phyloP scores from a whole-genome alignment of 805 yeast species.

The Saturnispora gosingensis region DNA sequence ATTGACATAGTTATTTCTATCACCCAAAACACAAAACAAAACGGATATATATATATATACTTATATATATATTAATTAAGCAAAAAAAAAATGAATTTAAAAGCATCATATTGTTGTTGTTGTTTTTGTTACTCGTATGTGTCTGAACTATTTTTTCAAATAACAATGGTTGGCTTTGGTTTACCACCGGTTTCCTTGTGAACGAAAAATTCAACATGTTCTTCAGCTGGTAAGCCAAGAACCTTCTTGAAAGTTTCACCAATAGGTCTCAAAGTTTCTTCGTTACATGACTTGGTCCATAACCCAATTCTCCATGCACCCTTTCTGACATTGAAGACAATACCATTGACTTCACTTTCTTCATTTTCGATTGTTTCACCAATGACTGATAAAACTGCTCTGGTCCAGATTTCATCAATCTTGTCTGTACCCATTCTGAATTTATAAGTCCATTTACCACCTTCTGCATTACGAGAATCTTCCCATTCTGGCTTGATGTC shows the following conservation, averaged over 20 bases:
- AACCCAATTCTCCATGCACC: constrained; percentile 76
- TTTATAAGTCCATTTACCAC: constrained; percentile 90
- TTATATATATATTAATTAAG: background rate
- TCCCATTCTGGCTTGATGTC: constrained; percentile 99
- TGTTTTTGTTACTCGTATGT: background rate
- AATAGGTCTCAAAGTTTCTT: constrained; percentile 52
- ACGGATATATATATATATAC: background rate
- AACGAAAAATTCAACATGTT: constrained; percentile 69
- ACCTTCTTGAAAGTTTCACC: constrained; percentile 86
- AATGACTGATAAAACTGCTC: constrained; percentile 78
- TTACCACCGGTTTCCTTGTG: constrained; percentile 41
- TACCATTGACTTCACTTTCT: constrained; percentile 86
- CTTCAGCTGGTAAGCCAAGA: constrained; percentile 63
- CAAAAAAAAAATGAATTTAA: background rate
- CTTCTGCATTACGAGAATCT: constrained; percentile 74
- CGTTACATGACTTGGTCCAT: constrained; percentile 84
- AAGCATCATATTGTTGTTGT: background rate
- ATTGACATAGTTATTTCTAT: background rate
- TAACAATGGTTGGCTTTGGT: constrained; percentile 21
- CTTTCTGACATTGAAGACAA: constrained; percentile 81
- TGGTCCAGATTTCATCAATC: constrained; percentile 86
- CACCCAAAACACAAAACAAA: background rate
- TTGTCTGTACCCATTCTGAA: constrained; percentile 52
- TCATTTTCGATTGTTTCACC: constrained; percentile 89
- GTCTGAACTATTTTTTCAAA: constrained; percentile 8